Evolutionary conservation across 495 filamentous ascomycete species (phyloP).

Genomic region (Annulohypoxylon stygium): DNA sequence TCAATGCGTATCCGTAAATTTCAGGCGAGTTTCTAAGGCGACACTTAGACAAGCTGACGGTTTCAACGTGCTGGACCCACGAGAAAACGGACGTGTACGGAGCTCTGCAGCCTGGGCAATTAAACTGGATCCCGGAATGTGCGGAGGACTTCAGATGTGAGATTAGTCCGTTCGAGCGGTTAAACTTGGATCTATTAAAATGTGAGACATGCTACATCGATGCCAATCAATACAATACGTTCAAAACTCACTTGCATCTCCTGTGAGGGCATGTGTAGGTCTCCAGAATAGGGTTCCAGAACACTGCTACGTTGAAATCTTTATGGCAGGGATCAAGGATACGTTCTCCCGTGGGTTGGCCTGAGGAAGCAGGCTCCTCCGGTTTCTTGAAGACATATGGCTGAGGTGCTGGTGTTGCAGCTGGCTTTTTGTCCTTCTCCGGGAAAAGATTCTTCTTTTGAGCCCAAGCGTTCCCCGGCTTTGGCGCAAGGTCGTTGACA

Average conservation of each 20-base stretch:
- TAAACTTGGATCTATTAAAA: constrained; percentile 51
- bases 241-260: constrained; percentile 55
- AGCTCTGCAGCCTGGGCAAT: constrained; percentile 52
- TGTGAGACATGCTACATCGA: constrained; percentile 18
- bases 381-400: constrained; percentile 14
- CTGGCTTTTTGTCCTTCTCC: constrained; percentile 12
- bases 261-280: constrained; percentile 58
- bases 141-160: constrained; percentile 52
- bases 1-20: constrained; percentile 38
- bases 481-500: constrained; percentile 18
- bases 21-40: constrained; percentile 28
- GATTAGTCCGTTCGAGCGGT: constrained; percentile 31
- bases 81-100: constrained; percentile 48
- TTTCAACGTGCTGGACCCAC: constrained; percentile 54
- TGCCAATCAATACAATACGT: neutral
- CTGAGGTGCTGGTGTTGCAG: constrained; percentile 22
- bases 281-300: constrained; percentile 42
- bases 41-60: constrained; percentile 43
- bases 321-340: constrained; percentile 51
- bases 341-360: constrained; percentile 12
- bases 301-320: constrained; percentile 48
- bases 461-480: constrained; percentile 28
- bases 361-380: constrained; percentile 11
- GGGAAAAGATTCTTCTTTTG: constrained; percentile 44
- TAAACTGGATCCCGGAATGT: constrained; percentile 45